Base-by-base conservation (phyloP, 139 green algal species). In the Closterium sp. region DNA sequence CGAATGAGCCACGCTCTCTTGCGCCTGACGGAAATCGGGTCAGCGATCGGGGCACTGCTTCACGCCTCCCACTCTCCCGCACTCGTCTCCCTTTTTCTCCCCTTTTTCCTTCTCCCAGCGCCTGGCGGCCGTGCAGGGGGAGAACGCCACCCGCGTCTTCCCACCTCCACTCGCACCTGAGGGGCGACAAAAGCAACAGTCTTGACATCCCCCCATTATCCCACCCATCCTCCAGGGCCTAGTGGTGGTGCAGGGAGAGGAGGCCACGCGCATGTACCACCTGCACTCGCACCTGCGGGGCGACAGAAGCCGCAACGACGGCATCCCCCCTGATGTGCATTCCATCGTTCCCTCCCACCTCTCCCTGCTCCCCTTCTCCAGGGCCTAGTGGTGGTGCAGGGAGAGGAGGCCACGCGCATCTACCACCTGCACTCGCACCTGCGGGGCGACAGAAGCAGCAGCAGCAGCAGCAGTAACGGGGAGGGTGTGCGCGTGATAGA, bases 321-420 rank as follows among this genome's bases (percentile, higher is more conserved):
- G 43, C 43, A 66, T 21, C 43, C 4, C 21, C 43, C 43, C 43
- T 66, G 21, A 66, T 16, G n/a, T n/a, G n/a, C n/a, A n/a, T n/a
- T n/a, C n/a, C n/a, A n/a, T n/a, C n/a, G 21, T 25, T 66, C 43
- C 21, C 43, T 66, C 21, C 36, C 36, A 55, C 36, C 4, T 34
- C 32, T 84, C 21, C 33, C 32, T 23, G 16, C 9, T 30, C 16
- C 21, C 30, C 4, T 87, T 21, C 87, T 28, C 36, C 83, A 92
- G 89, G 90, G 90, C 43, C 66, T 93, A 55, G 30, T 21, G 33
- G 64, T 93, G 32, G 64, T 92, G 34, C 23, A 91, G 19, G 90
- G 90, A 8, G 90, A 93, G 84, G 90, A 93, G 33, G n/a, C 90
- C 4, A 87, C 90, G 19, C 43, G 88, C n/a, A 93, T 93, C 6